These are phyloP conservation scores for Erodium chrysanthum DNA, from an alignment of 441 rosid species.

Conservation along the genomic window DNA sequence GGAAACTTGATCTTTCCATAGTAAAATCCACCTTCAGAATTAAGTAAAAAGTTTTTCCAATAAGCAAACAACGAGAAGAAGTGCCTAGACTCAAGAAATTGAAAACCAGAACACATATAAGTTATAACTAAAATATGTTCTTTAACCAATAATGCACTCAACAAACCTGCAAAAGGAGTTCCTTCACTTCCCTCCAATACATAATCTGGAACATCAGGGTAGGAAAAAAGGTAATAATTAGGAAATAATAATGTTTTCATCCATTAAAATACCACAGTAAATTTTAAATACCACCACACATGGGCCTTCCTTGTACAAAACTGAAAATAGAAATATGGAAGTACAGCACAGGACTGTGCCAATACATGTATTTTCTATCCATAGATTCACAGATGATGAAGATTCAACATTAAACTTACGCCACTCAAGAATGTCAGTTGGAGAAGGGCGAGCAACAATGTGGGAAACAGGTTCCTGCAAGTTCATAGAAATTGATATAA, in stretches of 20 bases:
- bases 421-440: slow-evolving; percentile 92
- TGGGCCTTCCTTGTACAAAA: neutral
- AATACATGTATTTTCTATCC: neutral
- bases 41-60: slow-evolving; percentile 9
- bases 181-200: slow-evolving; percentile 95
- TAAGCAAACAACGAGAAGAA: neutral
- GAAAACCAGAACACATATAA: slow-evolving; percentile 11
- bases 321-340: slow-evolving; percentile 4
- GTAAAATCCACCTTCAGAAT: slow-evolving; percentile 64
- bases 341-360: neutral
- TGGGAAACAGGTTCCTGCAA: slow-evolving; percentile 92
- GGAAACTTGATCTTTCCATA: slow-evolving; percentile 97
- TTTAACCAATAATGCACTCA: neutral
- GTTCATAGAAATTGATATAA: slow-evolving; percentile 14
- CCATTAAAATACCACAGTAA: neutral
- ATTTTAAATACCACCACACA: neutral
- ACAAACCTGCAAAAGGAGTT: slow-evolving; percentile 88
- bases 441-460: slow-evolving; percentile 90
- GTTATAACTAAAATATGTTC: neutral
- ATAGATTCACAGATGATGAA: neutral
- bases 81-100: slow-evolving; percentile 12
- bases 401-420: slow-evolving; percentile 47
- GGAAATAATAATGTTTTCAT: neutral
- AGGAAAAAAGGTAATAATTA: neutral
- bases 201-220: slow-evolving; percentile 56